Evolutionary conservation across 805 yeast species (phyloP), one percentile per base, ranked within the genome.

Genomic region (Kazachstania bromeliacearum): DNA sequence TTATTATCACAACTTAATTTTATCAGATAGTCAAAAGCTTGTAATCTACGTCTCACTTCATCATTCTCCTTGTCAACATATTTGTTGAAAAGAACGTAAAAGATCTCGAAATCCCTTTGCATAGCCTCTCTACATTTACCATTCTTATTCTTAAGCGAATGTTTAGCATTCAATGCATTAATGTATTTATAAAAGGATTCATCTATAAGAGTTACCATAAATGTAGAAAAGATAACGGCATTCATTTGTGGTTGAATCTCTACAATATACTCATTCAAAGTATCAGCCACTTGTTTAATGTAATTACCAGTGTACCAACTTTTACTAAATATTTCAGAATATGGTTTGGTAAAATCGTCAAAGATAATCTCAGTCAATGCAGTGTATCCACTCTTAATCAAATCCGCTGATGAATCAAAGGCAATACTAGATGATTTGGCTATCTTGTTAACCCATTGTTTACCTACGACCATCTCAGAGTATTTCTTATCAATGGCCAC

Each of bases 341-440:
- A 72, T 3, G 84, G 80, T 4, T 70, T 73, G 35, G 66, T 67
- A 41, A 84, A 63, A 60, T 85, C 95, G 47, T 78, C 81, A 51
- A 79, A 71, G 36, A 85, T 78, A 28, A 85, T 73, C 16, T 68
- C 73, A 21, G 72, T 58, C 34, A 77, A 51, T 7, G 70, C 75
- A 39, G 61, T 62, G 34, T 80, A 72, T 37, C 85, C 72, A 27
- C 72, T 66, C 44, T 79, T 75, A 19, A 85, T 83, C 21, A 84
- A 75, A 41, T 74, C 76, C 5, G 85, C 85, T 61, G 76, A 83
- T 7, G 89, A 84, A 47, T 85, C 94, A 38, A 79, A 73, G n/a
- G 78, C 77, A 23, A 68, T 73, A 36, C 73, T 77, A 37, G 83
- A 64, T 10, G 71, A 66, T 2, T 70, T 57, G 15, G 71, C 72